Base-by-base conservation (phyloP, 73 alveolate genomes). In the Breviolum minutum region DNA sequence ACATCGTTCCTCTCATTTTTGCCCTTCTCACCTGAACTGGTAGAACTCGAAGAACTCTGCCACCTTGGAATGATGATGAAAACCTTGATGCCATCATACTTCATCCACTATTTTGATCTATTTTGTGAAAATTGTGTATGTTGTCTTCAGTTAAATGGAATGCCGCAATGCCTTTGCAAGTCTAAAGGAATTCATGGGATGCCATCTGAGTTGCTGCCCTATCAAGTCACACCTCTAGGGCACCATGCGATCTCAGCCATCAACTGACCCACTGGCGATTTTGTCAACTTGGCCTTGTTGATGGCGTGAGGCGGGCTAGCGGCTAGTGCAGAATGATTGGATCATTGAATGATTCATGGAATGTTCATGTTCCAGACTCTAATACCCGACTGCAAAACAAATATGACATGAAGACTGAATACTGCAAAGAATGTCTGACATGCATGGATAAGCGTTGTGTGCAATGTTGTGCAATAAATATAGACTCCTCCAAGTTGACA, bases 41-140 rank as follows among this genome's bases (percentile, higher is more conserved):
- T 90, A 90, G 88, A 90, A 90, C 85, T 90, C 97, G 22, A 90
- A 90, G 88, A 90, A 90, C 97, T 90, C 97, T 32, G 97, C 97
- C 97, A 90, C 97, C 97, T 90, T 11, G 48, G 79, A n/a, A 16
- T 48, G 17, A 61, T 24, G 66, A 79, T 29, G 54, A 40, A 40
- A 40, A 40, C 54, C 54, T 40, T 40, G 3, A 40, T 40, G 54
- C 5, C 5, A 40, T 40, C 5, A 40, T 40, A n/a, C n/a, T n/a
- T n/a, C n/a, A n/a, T n/a, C n/a, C 54, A 40, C 54, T 40, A 40
- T 40, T 40, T 40, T 40, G 54, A 40, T 40, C 54, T n/a, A n/a
- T n/a, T 40, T 40, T 40, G 0, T 40, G 54, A 2, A 40, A 40
- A 3, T 40, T 40, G 0, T 40, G 54, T 40, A 40, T 40, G 54